Evolutionary conservation across 2,329 filamentous ascomycete species (phyloP), one percentile per base, ranked within the genome.

Genomic region (Colletotrichum higginsianum): DNA sequence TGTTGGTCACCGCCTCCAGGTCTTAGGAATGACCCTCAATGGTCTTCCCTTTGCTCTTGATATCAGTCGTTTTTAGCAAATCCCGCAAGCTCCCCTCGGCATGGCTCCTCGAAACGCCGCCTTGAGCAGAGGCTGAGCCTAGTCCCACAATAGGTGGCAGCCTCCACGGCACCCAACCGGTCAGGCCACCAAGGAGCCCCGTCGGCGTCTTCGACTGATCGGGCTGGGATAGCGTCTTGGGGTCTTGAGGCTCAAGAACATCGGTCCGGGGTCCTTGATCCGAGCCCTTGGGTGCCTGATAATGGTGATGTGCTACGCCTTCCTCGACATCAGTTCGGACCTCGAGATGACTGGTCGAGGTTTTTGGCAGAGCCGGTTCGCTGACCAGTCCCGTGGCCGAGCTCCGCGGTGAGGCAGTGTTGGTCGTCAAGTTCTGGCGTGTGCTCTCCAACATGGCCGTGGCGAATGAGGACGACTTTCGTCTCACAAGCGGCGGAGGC

Each of bases 81-180:
- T 88, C 84, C 65, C 87, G 82, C 26, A 91, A 80, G 65, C 86
- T 90, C 2, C 88, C 87, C 77, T 90, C 88, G 1, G 89, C 89
- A 75, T 88, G 84, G 71, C 86, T 84, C 63, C 79, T 76, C 53
- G 79, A 75, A 75, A 78, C 75, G 49, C 62, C 61, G 66, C 76
- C 66, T 72, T 77, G 69, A 50, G 74, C 67, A 63, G 74, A 67
- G 18, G 76, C 64, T 5, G 70, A 66, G 3, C 74, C 70, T 38
- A 75, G 35, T 9, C 75, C 73, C 52, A 73, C 74, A 26, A 66
- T 73, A 74, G 76, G 79, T 1, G 77, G 76, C 21, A 82, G 70
- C 62, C 75, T 81, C 85, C 86, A 87, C 0, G 82, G 83, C 8
- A 87, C 82, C 84, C 86, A 88, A 26, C 81, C 79, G 40, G 82